Base-by-base conservation (phyloP, 148 eudicot genomes). In the Drosera capensis region DNA sequence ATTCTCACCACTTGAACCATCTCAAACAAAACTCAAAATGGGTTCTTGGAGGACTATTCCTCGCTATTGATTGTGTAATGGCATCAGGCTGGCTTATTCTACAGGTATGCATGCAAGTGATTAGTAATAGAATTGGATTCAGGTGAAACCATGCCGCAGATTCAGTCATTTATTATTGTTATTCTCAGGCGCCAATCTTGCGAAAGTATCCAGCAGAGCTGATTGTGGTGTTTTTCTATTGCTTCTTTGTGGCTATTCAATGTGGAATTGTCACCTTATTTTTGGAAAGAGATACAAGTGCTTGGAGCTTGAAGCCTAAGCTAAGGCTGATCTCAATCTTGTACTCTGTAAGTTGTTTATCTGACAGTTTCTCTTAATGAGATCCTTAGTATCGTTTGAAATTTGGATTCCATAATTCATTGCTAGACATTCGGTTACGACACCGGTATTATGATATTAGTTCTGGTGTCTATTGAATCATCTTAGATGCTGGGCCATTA, bases 191-290 rank as follows among this genome's bases (percentile, higher is more conserved):
- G 28, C 24, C 61, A 30, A 63, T 83, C 52, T 72, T 83, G n/a
- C 63, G 57, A 65, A 67, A 60, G 29, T 83, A 58, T 54, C 68
- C 79, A 28, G 86, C 86, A 29, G 79, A 70, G 70, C 62, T 88
- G 52, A 63, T 77, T 61, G 63, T 79, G 40, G 78, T 77, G 40
- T 72, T 77, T 62, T 73, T 72, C 59, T 82, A 83, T 68, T 74
- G 83, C 75, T 77, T 68, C 65, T 75, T 79, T 54, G 77, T 79
- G 47, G 83, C 85, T 28, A 61, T 83, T 63, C 64, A 77, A 65
- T 70, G 78, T 30, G 73, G 77, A 48, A 22, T 60, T 0, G 45
- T 68, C 29, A 64, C 90, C 34, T 52, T 88, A 49, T 57, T 77
- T 56, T 48, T 68, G 18, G 90, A 72, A 52, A 63, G 64, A 37